Evolutionary conservation across 2,329 filamentous ascomycete species (phyloP), one percentile per base, ranked within the genome.

Genomic region (Alternaria arborescens): DNA sequence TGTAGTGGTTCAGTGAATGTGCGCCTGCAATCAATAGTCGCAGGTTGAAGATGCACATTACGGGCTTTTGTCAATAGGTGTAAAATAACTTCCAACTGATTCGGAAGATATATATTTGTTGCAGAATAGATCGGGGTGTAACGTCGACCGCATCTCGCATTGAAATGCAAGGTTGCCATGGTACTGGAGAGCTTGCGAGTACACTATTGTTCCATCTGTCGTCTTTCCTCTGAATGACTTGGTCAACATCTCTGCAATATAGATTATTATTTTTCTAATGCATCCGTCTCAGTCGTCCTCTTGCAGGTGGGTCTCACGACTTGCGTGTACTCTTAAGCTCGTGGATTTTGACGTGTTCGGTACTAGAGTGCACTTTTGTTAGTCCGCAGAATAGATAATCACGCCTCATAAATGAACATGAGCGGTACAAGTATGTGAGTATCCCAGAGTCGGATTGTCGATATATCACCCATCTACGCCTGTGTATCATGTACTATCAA

Each of bases 381-480:
- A 48, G 28, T 48, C 44, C 2, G 5, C 22, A 8, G 14, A 14
- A 20, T n/a, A 5, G 18, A 16, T 12, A 7, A 36, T 8, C 7
- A 8, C 44, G 12, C 8, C 4, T 48, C 18, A 5, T n/a, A 14
- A 34, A n/a, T 11, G 20, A 6, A 22, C 22, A 38, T 22, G 30
- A 36, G 22, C 8, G 22, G 22, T 16, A 8, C 32, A 36, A 11
- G 46, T n/a, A 16, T 24, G 11, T 22, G 14, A 8, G 18, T 28
- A 28, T 22, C 46, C 53, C 42, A 53, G 38, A 38, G 5, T 22
- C 24, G 7, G 43, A 36, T 22, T 32, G 36, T 26, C 36, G 36
- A 32, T 43, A 42, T 53, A 26, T 32, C 40, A 47, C 44, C 43
- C 53, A 26, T 41, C 54, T 64, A 55, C 54, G 54, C 61, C 61